Conservation (phyloP, 2,329 filamentous ascomycete genomes). For the Lasiodiplodia sp. region DNA sequence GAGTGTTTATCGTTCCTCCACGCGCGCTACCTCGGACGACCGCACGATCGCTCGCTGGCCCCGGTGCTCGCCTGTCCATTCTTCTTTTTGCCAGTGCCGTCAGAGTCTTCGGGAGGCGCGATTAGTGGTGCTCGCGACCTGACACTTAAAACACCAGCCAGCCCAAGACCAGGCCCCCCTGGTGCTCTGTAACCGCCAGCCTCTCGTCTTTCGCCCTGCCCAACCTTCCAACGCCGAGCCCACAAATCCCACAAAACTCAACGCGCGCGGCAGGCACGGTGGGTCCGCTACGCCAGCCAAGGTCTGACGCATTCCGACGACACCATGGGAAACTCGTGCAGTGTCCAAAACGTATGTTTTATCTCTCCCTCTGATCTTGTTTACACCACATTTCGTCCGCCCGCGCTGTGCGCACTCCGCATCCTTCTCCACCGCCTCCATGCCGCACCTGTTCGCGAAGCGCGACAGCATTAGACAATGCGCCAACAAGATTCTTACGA, state of each 20-base stretch:
- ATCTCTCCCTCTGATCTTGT: not conserved
- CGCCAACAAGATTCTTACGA: constrained; percentile 5
- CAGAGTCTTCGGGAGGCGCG: constrained; percentile 15
- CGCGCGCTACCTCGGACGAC: constrained; percentile 5
- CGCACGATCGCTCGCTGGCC: constrained; percentile 13
- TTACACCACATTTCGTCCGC: not conserved
- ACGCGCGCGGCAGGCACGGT: constrained; percentile 14
- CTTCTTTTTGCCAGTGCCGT: constrained; percentile 17
- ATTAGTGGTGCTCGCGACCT: constrained; percentile 17
- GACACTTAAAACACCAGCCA: constrained; percentile 22
- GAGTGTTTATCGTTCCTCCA: constrained; percentile 24
- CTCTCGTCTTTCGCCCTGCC: constrained; percentile 2
- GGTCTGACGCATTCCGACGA: not conserved
- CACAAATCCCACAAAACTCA: constrained; percentile 16
- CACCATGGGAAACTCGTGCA: constrained; percentile 20
- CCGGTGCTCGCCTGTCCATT: constrained; percentile 6
- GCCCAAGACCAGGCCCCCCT: constrained; percentile 9
- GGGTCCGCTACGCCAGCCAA: constrained; percentile 2
- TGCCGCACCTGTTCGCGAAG: not conserved
- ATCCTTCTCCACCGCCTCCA: not conserved
- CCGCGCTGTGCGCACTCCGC: constrained; percentile 9
- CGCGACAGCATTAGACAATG: constrained; percentile 1
- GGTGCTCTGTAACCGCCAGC: not conserved
- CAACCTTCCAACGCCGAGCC: constrained; percentile 4
- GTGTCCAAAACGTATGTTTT: constrained; percentile 4